Base-by-base conservation (phyloP, 768 basidiomycete genomes). In the Neoboletus subvelutipes region DNA sequence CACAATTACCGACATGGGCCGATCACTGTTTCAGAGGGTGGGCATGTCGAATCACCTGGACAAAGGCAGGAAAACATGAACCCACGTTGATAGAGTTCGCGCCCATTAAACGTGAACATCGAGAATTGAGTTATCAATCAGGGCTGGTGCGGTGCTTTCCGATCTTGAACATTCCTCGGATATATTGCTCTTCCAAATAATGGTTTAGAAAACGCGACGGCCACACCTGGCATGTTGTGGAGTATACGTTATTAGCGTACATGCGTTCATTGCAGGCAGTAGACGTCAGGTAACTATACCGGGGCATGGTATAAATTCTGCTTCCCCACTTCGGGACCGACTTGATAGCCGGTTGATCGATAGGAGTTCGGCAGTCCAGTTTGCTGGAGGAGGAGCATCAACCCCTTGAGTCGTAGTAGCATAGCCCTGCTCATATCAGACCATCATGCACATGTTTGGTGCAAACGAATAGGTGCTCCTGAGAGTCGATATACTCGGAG, bases 61-160 rank as follows among this genome's bases (percentile, higher is more conserved):
- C 33, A 39, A 42, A 28, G 40, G 36, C 22, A 15, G 18, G 47
- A 40, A 45, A 47, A 34, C 33, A 26, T 33, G 34, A 37, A 45
- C 49, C 17, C 57, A 57, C 11, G n/a, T 33, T 47, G 48, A 57
- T 56, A 47, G 41, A 20, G 56, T 22, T 37, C 46, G 52, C 54
- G 62, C 53, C 54, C 65, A 64, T 33, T 29, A 53, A 40, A 53
- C 49, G 20, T n/a, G 24, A 28, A 33, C 45, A 46, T 50, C 55
- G 45, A 54, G 28, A 45, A 57, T 40, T 18, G 24, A 28, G 45
- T 31, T 22, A 36, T 45, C 41, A 9, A 17, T 40, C 13, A 41
- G 39, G 41, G 40, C 49, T 15, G 26, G 31, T 48, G n/a, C 26
- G 31, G 37, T 29, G 17, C 45, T 22, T 46, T 46, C 37, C 28